Evolutionary conservation across 2,329 filamentous ascomycete genomes (phyloP).

Genomic region (Ilyonectria robusta): DNA sequence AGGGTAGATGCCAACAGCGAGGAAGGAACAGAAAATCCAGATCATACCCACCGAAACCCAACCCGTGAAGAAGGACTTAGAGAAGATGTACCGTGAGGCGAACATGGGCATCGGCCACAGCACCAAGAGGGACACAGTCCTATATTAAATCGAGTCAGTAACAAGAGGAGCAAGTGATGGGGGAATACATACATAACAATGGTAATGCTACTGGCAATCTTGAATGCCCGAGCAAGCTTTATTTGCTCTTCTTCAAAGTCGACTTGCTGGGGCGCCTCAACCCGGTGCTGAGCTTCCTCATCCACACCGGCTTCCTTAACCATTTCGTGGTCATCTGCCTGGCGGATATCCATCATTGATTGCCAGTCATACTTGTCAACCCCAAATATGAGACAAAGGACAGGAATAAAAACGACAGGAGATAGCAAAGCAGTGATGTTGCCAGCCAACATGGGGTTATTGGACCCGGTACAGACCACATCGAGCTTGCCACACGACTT

Average conservation of each 20-base stretch:
- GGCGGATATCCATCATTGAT: slow-evolving; percentile 83
- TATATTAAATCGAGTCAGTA: slow-evolving; percentile 20
- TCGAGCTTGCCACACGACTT: slow-evolving; percentile 77
- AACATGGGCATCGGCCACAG: slow-evolving; percentile 93
- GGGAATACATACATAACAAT: slow-evolving; percentile 43
- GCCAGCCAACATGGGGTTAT: slow-evolving; percentile 88
- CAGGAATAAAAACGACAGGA: slow-evolving; percentile 79
- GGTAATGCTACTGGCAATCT: slow-evolving; percentile 56
- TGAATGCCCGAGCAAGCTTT: slow-evolving; percentile 67
- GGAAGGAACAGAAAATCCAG: slow-evolving; percentile 79
- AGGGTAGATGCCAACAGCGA: slow-evolving; percentile 84
- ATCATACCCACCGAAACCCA: slow-evolving; percentile 79
- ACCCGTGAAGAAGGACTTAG: slow-evolving; percentile 76
- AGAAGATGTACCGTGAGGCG: slow-evolving; percentile 78
- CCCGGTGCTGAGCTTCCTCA: slow-evolving; percentile 43
- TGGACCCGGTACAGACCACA: slow-evolving; percentile 82
- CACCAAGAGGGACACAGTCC: slow-evolving; percentile 65
- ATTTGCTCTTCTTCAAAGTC: slow-evolving; percentile 61
- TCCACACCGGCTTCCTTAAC: slow-evolving; percentile 71
- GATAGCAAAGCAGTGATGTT: slow-evolving; percentile 87
- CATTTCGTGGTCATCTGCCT: slow-evolving; percentile 83
- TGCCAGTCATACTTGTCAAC: slow-evolving; percentile 86
- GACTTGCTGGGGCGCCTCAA: slow-evolving; percentile 38
- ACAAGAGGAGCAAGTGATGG: neutral
- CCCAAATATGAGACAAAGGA: slow-evolving; percentile 74